Evolutionary conservation across 345 rosid genomes (phyloP), one percentile per base, ranked within the genome.

Genomic region (Lenwebbia sp.): DNA sequence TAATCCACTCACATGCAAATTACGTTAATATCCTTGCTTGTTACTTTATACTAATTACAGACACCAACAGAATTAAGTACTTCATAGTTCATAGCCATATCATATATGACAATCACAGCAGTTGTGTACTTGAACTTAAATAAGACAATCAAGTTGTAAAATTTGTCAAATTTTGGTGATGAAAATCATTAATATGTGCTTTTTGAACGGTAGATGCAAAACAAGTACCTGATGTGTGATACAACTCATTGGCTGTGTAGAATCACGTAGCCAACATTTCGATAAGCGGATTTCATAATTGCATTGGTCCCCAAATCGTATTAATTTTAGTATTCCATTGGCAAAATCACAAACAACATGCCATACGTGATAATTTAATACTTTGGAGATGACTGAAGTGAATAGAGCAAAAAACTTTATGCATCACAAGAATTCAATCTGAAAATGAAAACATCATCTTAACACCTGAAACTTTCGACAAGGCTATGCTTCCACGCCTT

Each of bases 401-500:
- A 49, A 49, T 8, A 10, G 50, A 49, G 50, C 50, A 49, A 7
- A 49, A 49, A 49, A 41, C 4, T 41, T 41, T 6, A 41, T 41
- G 44, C n/a, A n/a, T n/a, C n/a, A n/a, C 44, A 49, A 49, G 50
- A 49, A 49, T 49, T 10, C 50, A 49, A 7, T 49, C 10, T 8
- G 50, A 10, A 6, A 10, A 49, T 7, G 50, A 49, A 49, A 49
- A 49, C 50, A 49, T 10, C 11, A 10, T 49, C 50, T 41, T 41
- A 41, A 41, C 30, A 57, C 62, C 62, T n/a, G 62, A 25, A 13
- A 57, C 26, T 26, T 56, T 56, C 28, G 62, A 56, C 30, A 2
- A 10, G 25, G 49, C 28, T 62, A 70, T n/a, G 55, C 60, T 44
- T 83, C 37, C 89, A 51, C 21, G 93, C 96, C 99, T 96, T 90